A percentile compares a stretch with the other conserved stretches of the same genome.
These are phyloP conservation scores for Mycena rebaudengoi DNA, from an alignment of 768 basidiomycete genomes.

Conservation along the genomic window DNA sequence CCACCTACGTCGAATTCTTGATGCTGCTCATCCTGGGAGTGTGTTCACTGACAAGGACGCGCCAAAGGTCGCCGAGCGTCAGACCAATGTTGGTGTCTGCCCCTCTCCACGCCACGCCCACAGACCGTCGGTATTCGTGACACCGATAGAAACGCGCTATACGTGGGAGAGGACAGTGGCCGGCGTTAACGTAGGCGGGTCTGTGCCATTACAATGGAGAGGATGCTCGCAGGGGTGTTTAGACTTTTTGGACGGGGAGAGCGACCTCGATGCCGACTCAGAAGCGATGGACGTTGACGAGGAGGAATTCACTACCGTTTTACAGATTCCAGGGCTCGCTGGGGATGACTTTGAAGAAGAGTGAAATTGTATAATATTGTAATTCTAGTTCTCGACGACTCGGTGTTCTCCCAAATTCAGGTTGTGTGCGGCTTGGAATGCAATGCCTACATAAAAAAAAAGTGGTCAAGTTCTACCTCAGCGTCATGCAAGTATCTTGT, in stretches of 20 bases:
- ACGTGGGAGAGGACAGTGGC: conserved; percentile 71
- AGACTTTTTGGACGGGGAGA: conserved; percentile 56
- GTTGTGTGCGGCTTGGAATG: no score
- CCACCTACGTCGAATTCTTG: conserved; percentile 41
- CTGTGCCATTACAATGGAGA: conserved; percentile 71
- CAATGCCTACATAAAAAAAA: no score
- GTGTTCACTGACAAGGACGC: conserved; percentile 38
- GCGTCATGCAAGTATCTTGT: no score
- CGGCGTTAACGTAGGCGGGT: conserved; percentile 58
- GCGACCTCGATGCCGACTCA: neutral
- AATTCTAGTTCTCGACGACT: no score
- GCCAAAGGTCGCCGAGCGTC: neutral
- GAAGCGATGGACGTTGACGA: conserved; percentile 26
- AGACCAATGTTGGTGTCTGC: conserved; percentile 45
- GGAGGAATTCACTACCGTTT: no score
- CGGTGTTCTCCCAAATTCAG: no score
- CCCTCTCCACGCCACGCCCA: conserved; percentile 53
- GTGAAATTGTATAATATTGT: neutral
- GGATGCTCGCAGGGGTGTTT: conserved; percentile 74
- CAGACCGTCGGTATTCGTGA: conserved; percentile 54
- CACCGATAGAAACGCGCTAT: conserved; percentile 66
- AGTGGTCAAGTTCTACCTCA: no score
- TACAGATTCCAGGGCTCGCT: no score
- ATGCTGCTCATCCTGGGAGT: conserved; percentile 49
- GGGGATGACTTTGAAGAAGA: conserved; percentile 26